Percentiles rank a stretch among this genome's conserved stretches.
Evolutionary conservation across 768 basidiomycete genomes (phyloP).

Genomic region (Boletellus sp.): DNA sequence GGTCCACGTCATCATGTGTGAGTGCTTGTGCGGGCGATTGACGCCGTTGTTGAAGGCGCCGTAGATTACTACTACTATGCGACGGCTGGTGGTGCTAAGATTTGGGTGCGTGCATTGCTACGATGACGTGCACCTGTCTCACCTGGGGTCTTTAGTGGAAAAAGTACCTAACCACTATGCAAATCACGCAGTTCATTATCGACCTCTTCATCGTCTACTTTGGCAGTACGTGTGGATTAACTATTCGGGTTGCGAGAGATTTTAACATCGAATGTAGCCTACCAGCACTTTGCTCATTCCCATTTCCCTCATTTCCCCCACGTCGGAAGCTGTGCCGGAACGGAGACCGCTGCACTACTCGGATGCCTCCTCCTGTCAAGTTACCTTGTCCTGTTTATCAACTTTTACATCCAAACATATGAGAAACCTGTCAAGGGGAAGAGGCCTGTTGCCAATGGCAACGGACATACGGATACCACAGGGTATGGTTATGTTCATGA

Average conservation of each 20-base stretch:
- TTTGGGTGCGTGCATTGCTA: conserved; percentile 66
- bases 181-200: conserved; percentile 94
- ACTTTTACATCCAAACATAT: conserved; percentile 87
- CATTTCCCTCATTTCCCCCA: conserved; percentile 66
- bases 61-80: conserved; percentile 99
- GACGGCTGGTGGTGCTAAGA: conserved; percentile 92
- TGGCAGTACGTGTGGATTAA: conserved; percentile 64
- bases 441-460: conserved; percentile 36
- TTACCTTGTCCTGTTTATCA: conserved; percentile 94
- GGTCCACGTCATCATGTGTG: conserved; percentile 98
- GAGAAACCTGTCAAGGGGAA: conserved; percentile 53
- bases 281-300: conserved; percentile 71
- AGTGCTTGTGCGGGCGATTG: conserved; percentile 29
- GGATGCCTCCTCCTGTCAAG: conserved; percentile 86
- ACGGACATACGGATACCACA: conserved; percentile 41
- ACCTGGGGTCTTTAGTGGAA: conserved; percentile 73
- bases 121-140: neutral
- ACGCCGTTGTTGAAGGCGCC: neutral
- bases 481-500: conserved; percentile 21
- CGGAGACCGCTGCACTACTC: conserved; percentile 81
- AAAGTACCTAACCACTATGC: conserved; percentile 94
- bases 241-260: conserved; percentile 1
- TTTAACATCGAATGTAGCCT: conserved; percentile 42
- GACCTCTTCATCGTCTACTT: conserved; percentile 92
- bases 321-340: conserved; percentile 81